phyloP scores from a whole-genome alignment of 164 flowering plant species.

The Protea cynaroides region DNA sequence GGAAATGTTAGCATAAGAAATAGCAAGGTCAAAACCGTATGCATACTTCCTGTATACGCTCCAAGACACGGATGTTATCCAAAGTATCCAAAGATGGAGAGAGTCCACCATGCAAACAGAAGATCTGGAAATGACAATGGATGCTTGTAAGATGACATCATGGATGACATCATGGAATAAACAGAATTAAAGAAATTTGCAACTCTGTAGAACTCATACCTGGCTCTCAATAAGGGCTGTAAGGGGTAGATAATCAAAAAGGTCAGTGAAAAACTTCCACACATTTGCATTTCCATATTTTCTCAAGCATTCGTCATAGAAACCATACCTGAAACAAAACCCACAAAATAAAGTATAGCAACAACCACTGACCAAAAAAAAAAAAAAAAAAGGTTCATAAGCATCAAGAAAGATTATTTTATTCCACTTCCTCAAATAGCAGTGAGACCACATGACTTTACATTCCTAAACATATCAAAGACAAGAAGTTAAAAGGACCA shows the following conservation, averaged over 20 bases:
- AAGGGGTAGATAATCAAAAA: constrained; percentile 46
- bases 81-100: constrained; percentile 47
- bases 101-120: constrained; percentile 48
- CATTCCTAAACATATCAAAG: not conserved
- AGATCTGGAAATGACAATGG: constrained; percentile 21
- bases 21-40: not conserved
- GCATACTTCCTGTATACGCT: constrained; percentile 45
- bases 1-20: not conserved
- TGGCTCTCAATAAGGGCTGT: constrained; percentile 45
- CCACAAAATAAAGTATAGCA: not conserved
- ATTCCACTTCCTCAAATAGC: not conserved
- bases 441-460: not conserved
- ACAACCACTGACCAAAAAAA: too few species aligned
- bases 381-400: too few species aligned
- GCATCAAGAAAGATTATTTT: not conserved
- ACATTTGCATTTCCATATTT: constrained; percentile 54
- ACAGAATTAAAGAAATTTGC: not conserved
- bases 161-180: too few species aligned
- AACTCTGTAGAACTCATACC: constrained; percentile 19
- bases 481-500: not conserved
- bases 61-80: constrained; percentile 38
- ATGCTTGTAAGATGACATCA: not conserved
- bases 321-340: constrained; percentile 36
- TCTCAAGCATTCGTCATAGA: constrained; percentile 48
- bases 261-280: constrained; percentile 48